Percentiles rank a stretch among this genome's conserved stretches.
Conservation (phyloP, 129 eudicot genomes). For the Erigeron canadensis region DNA sequence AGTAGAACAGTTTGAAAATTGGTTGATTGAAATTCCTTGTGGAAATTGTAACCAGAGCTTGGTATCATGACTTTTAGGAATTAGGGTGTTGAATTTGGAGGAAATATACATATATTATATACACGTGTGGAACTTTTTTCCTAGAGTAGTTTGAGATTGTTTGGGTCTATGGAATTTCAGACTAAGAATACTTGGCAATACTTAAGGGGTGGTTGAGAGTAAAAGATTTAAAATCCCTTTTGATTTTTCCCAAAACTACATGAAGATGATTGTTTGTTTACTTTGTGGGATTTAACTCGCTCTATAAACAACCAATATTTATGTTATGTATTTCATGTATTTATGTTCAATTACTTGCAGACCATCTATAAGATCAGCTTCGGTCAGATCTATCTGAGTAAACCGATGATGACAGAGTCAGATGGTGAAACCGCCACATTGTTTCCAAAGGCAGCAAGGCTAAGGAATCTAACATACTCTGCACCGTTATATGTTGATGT, state of each 20-base stretch:
- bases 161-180: too few species aligned
- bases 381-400: slow-evolving; percentile 86
- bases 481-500: slow-evolving; percentile 95
- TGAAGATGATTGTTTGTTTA: not conserved
- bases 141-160: slow-evolving; percentile 1
- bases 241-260: not conserved
- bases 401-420: slow-evolving; percentile 97
- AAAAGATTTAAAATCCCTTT: not conserved
- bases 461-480: slow-evolving; percentile 91
- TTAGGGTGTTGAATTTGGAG: slow-evolving; percentile 11
- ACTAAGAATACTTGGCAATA: not conserved
- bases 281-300: not conserved
- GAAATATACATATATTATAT: not conserved
- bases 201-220: not conserved
- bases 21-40: slow-evolving; percentile 7
- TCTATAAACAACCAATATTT: not conserved
- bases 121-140: not conserved
- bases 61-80: slow-evolving; percentile 4
- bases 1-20: not conserved
- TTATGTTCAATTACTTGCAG: slow-evolving; percentile 44
- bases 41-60: not conserved
- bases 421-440: slow-evolving; percentile 95
- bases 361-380: slow-evolving; percentile 83
- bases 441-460: slow-evolving; percentile 94
- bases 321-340: slow-evolving; percentile 9